phyloP scores from a whole-genome alignment of 2,329 filamentous ascomycete species.

The Trichoderma sp. region DNA sequence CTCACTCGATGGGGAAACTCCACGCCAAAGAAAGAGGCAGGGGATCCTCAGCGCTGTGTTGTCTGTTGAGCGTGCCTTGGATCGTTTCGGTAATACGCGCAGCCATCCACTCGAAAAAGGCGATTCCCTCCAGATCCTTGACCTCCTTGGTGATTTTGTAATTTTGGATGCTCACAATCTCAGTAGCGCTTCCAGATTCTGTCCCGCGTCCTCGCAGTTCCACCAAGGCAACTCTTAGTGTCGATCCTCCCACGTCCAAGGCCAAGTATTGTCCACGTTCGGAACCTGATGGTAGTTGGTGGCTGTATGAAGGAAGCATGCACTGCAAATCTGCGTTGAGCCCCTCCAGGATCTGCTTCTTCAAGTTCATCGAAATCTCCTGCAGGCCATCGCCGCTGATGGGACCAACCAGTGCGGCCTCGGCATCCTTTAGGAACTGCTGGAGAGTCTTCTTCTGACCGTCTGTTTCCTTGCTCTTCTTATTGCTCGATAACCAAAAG shows the following conservation, averaged over 20 bases:
- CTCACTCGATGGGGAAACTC: conserved; percentile 70
- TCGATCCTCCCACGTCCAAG: conserved; percentile 68
- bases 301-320: conserved; percentile 67
- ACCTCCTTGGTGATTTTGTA: conserved; percentile 57
- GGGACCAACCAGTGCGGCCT: conserved; percentile 50
- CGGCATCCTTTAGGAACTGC: conserved; percentile 58
- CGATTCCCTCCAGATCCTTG: conserved; percentile 56
- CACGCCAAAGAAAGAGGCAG: conserved; percentile 63
- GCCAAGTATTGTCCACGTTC: conserved; percentile 61
- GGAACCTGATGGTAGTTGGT: conserved; percentile 59
- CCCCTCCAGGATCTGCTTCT: conserved; percentile 54
- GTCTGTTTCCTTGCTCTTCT: conserved; percentile 26
- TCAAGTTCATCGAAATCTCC: conserved; percentile 49
- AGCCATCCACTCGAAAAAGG: conserved; percentile 69
- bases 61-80: conserved; percentile 40
- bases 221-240: conserved; percentile 62
- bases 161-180: conserved; percentile 53
- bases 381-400: conserved; percentile 46
- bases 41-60: conserved; percentile 39
- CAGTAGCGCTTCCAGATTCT: conserved; percentile 41
- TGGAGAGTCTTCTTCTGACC: conserved; percentile 35
- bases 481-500: conserved; percentile 46
- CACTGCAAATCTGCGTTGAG: conserved; percentile 53
- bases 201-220: conserved; percentile 51
- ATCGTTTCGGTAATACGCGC: conserved; percentile 58